These are phyloP conservation scores for Lyophyllum decastes DNA, from an alignment of 768 basidiomycete genomes.

Conservation along the genomic window DNA sequence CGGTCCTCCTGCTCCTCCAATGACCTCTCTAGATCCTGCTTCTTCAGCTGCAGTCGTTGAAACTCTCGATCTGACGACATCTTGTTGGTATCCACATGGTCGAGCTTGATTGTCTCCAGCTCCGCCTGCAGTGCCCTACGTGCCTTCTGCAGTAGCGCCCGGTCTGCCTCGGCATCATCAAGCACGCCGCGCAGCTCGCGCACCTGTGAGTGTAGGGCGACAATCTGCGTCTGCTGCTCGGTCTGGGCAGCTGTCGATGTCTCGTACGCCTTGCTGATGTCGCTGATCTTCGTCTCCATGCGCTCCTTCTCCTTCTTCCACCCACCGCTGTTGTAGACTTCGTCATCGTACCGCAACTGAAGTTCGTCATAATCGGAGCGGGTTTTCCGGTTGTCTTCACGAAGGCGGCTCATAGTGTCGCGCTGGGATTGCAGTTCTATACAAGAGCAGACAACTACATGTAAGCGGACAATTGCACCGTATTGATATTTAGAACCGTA, in stretches of 20 bases:
- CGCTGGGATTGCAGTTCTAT: slow-evolving; percentile 78
- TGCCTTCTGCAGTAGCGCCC: slow-evolving; percentile 78
- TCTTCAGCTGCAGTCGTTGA: slow-evolving; percentile 75
- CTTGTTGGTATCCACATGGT: slow-evolving; percentile 68
- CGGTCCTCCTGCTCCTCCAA: slow-evolving; percentile 80
- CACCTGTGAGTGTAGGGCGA: slow-evolving; percentile 82
- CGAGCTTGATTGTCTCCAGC: slow-evolving; percentile 77
- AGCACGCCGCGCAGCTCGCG: slow-evolving; percentile 78
- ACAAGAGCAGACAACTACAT: neutral
- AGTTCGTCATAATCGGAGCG: slow-evolving; percentile 78
- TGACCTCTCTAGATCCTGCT: slow-evolving; percentile 78
- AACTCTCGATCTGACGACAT: slow-evolving; percentile 73
- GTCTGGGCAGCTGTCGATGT: slow-evolving; percentile 68
- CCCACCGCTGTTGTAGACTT: slow-evolving; percentile 72
- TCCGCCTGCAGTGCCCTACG: slow-evolving; percentile 79
- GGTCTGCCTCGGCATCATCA: slow-evolving; percentile 85
- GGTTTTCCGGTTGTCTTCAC: slow-evolving; percentile 78
- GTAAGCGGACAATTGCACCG: neutral
- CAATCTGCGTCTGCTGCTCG: slow-evolving; percentile 85
- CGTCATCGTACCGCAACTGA: slow-evolving; percentile 74
- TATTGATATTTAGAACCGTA: too few species aligned
- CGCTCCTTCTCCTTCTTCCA: slow-evolving; percentile 92
- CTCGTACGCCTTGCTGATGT: slow-evolving; percentile 76
- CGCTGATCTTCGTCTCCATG: slow-evolving; percentile 78
- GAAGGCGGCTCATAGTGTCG: slow-evolving; percentile 71